Evolutionary conservation across 2,329 filamentous ascomycete genomes (phyloP).

Genomic region (Celoporthe dispersa): DNA sequence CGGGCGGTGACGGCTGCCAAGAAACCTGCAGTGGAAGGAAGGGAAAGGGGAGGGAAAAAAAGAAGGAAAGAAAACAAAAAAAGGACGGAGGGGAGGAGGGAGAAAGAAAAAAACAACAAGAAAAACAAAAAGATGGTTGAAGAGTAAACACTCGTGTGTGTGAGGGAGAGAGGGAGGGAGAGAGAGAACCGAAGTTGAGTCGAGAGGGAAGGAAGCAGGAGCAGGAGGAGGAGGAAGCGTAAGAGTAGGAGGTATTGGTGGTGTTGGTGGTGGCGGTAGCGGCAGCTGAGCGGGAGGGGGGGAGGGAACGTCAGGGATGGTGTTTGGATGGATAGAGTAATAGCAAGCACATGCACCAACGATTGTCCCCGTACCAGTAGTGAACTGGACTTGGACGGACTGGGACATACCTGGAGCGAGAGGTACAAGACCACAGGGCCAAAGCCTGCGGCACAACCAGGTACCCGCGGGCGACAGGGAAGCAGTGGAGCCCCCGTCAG

Average conservation of each 20-base stretch:
- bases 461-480: slow-evolving; percentile 11
- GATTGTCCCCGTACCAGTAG: neutral
- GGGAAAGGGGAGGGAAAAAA: slow-evolving; percentile 20
- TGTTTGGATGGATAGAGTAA: slow-evolving; percentile 7
- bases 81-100: slow-evolving; percentile 16
- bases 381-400: neutral
- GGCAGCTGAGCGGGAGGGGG: neutral
- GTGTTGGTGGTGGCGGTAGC: neutral
- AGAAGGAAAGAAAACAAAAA: slow-evolving; percentile 16
- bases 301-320: slow-evolving; percentile 18
- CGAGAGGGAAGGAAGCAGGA: slow-evolving; percentile 6
- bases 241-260: slow-evolving; percentile 12
- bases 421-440: slow-evolving; percentile 16
- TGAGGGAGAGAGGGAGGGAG: slow-evolving; percentile 6
- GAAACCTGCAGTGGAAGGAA: neutral
- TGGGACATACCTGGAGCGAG: neutral
- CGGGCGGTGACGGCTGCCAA: slow-evolving; percentile 20
- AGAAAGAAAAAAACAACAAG: neutral
- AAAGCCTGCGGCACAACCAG: neutral
- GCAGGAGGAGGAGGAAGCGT: slow-evolving; percentile 18
- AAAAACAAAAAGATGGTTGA: slow-evolving; percentile 1
- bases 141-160: neutral
- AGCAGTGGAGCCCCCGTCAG: slow-evolving; percentile 7
- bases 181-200: neutral
- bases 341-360: slow-evolving; percentile 1